Conservation (phyloP, 345 rosid genomes). For the Passiflora organensis region DNA sequence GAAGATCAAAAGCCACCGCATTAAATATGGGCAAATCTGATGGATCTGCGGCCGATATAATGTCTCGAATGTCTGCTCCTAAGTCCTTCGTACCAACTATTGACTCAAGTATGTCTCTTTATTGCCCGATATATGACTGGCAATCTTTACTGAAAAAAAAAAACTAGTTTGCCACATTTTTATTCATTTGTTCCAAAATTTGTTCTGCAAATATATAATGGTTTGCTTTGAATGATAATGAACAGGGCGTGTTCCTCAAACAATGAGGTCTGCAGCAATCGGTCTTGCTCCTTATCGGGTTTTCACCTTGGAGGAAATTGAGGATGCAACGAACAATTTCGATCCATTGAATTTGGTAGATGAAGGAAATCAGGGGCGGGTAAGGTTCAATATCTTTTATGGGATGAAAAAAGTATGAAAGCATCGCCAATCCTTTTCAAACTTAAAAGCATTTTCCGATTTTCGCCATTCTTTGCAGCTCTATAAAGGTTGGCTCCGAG, state of each 20-base stretch:
- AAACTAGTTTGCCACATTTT: not conserved
- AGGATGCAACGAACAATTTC: slow-evolving; percentile 77
- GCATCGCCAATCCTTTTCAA: no score
- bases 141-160: no score
- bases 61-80: slow-evolving; percentile 49
- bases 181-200: slow-evolving; percentile 2
- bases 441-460: not conserved
- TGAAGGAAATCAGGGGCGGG: slow-evolving; percentile 59
- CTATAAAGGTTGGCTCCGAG: slow-evolving; percentile 67
- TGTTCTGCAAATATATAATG: slow-evolving; percentile 33
- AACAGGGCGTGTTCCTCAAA: slow-evolving; percentile 75
- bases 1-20: slow-evolving; percentile 35
- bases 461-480: slow-evolving; percentile 30
- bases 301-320: slow-evolving; percentile 73
- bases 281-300: slow-evolving; percentile 72
- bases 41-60: slow-evolving; percentile 41
- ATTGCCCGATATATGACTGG: no score
- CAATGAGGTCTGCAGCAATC: slow-evolving; percentile 74
- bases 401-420: no score
- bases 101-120: slow-evolving; percentile 53
- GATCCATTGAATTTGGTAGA: slow-evolving; percentile 53
- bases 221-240: slow-evolving; percentile 10
- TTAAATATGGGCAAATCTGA: slow-evolving; percentile 28
- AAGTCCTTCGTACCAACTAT: slow-evolving; percentile 44
- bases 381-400: slow-evolving; percentile 5